Evolutionary conservation across 2,329 filamentous ascomycete genomes (phyloP).

Genomic region (Ophiostoma himal-ulmi): DNA sequence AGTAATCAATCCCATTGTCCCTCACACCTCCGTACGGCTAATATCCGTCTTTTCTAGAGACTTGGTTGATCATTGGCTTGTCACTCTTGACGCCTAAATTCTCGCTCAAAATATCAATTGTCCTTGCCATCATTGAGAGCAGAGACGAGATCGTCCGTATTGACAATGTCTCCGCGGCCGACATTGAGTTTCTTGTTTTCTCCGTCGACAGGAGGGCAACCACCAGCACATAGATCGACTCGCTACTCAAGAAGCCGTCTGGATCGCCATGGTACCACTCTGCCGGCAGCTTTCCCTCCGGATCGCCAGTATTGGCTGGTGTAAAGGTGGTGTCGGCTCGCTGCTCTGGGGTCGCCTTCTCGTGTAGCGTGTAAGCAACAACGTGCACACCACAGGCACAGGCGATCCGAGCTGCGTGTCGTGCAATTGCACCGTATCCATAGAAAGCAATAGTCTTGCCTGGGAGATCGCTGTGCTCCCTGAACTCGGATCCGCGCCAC

Average conservation of each 20-base stretch:
- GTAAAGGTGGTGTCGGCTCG: slow-evolving; percentile 59
- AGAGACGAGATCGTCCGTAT: background rate
- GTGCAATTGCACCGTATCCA: background rate
- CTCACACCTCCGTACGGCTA: background rate
- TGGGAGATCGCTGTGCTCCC: background rate
- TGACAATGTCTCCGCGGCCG: background rate
- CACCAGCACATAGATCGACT: background rate
- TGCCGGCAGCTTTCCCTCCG: slow-evolving; percentile 42
- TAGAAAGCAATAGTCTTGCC: background rate
- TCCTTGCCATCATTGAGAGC: background rate
- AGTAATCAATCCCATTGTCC: background rate
- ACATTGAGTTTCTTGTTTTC: background rate
- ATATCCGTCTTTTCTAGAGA: background rate
- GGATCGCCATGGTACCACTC: slow-evolving; percentile 47
- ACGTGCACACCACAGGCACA: background rate
- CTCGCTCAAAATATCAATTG: background rate
- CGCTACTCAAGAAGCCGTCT: background rate
- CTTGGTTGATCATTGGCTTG: background rate
- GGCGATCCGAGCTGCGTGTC: background rate
- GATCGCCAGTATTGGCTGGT: slow-evolving; percentile 58
- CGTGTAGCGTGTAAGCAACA: slow-evolving; percentile 53
- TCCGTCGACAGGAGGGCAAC: background rate
- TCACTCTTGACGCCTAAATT: background rate
- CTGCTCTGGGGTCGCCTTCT: slow-evolving; percentile 60
- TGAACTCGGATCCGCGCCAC: background rate